Evolutionary conservation across 2,329 filamentous ascomycete species (phyloP).

Genomic region (Pseudogymnoascus sp.): DNA sequence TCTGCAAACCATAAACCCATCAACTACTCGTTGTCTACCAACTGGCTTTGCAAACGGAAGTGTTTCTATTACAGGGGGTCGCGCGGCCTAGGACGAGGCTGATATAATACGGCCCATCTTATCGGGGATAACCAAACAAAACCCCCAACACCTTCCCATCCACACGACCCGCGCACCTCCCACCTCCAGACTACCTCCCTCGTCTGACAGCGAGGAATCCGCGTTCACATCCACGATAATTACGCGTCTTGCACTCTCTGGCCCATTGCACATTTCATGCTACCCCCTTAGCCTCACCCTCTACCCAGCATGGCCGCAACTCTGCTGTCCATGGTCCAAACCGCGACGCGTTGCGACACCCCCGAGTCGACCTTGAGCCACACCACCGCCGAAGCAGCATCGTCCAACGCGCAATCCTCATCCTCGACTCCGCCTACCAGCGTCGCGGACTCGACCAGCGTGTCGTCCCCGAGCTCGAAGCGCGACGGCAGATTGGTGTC

Average conservation of each 20-base stretch:
- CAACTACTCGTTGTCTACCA: not conserved
- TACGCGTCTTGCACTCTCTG: not conserved
- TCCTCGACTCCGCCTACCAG: slow-evolving; percentile 59
- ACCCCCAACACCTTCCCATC: slow-evolving; percentile 6
- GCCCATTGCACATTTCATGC: not conserved
- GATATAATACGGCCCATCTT: slow-evolving; percentile 8
- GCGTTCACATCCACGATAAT: slow-evolving; percentile 1
- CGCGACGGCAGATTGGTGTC: slow-evolving; percentile 16
- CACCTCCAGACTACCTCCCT: not conserved
- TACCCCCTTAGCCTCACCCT: not conserved
- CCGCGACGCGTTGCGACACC: slow-evolving; percentile 7
- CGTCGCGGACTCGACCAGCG: slow-evolving; percentile 52
- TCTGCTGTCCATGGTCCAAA: not conserved
- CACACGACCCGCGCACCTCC: not conserved
- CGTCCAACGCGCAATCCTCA: slow-evolving; percentile 24
- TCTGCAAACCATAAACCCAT: not conserved
- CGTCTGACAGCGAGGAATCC: not conserved
- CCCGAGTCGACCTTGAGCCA: slow-evolving; percentile 22
- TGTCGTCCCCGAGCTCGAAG: slow-evolving; percentile 38
- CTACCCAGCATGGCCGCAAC: slow-evolving; percentile 5
- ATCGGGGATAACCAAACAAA: slow-evolving; percentile 8
- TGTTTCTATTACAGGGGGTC: not conserved
- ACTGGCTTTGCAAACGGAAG: not conserved
- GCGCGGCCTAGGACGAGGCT: slow-evolving; percentile 1
- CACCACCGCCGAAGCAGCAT: slow-evolving; percentile 22